Conservation (phyloP, 495 filamentous ascomycete genomes). For the Xylaria bambusicola region DNA sequence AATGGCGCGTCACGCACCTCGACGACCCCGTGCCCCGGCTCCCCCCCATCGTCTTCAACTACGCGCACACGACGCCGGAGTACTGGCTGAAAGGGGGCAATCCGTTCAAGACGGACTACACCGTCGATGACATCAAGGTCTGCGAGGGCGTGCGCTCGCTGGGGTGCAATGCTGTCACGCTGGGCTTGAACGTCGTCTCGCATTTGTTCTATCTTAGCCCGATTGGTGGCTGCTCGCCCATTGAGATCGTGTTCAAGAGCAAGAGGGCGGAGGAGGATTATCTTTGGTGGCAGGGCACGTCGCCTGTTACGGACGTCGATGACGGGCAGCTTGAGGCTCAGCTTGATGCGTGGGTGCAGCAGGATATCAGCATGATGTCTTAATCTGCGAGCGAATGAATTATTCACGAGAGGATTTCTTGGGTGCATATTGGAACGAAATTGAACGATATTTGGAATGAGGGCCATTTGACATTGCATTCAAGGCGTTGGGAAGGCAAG, state of each 20-base stretch:
- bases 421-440: no score
- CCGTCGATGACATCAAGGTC: constrained; percentile 32
- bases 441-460: no score
- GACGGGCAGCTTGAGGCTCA: constrained; percentile 35
- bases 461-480: not conserved
- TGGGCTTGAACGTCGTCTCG: constrained; percentile 31
- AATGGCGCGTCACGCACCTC: constrained; percentile 67
- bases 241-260: constrained; percentile 26
- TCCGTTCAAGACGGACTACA: constrained; percentile 26
- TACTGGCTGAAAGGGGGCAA: constrained; percentile 53
- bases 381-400: not conserved
- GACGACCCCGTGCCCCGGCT: constrained; percentile 68
- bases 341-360: constrained; percentile 31
- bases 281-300: constrained; percentile 21
- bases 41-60: constrained; percentile 58
- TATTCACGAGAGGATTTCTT: not conserved
- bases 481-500: constrained; percentile 1
- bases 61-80: constrained; percentile 66
- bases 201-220: constrained; percentile 43
- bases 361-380: constrained; percentile 22
- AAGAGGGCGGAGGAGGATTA: constrained; percentile 17
- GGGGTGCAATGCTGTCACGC: constrained; percentile 43
- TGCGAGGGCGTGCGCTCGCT: constrained; percentile 42
- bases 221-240: constrained; percentile 33
- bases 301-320: constrained; percentile 21